These are phyloP conservation scores for Pseudogymnoascus verrucosus DNA, from an alignment of 2,329 filamentous ascomycete genomes.

Conservation along the genomic window DNA sequence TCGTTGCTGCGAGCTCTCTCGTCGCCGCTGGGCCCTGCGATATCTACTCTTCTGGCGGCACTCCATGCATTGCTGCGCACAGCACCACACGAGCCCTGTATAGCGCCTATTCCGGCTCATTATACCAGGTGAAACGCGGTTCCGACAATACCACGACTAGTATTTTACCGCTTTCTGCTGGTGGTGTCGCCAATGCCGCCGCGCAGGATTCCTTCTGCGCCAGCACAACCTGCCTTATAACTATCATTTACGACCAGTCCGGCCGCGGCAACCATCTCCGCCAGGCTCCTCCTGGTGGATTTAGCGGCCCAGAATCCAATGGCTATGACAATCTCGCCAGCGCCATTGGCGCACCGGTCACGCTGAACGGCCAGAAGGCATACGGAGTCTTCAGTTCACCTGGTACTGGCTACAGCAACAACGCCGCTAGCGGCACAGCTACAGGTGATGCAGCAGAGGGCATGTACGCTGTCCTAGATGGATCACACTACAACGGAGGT, in stretches of 20 bases:
- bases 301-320: constrained; percentile 45
- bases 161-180: constrained; percentile 40
- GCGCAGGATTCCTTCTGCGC: constrained; percentile 54
- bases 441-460: constrained; percentile 48
- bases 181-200: constrained; percentile 54
- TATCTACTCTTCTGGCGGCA: constrained; percentile 49
- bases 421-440: constrained; percentile 43
- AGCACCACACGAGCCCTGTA: constrained; percentile 58
- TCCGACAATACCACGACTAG: constrained; percentile 37
- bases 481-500: constrained; percentile 48
- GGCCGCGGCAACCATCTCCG: constrained; percentile 54
- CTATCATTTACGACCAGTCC: constrained; percentile 59
- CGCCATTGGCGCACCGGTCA: constrained; percentile 53
- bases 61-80: constrained; percentile 57
- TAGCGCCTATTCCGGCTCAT: constrained; percentile 40
- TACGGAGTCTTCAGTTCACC: constrained; percentile 57
- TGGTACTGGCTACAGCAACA: constrained; percentile 55
- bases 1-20: constrained; percentile 32
- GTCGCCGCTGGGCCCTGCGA: constrained; percentile 51
- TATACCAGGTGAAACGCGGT: constrained; percentile 53
- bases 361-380: constrained; percentile 50
- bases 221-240: constrained; percentile 54
- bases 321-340: constrained; percentile 53
- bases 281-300: constrained; percentile 51
- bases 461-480: constrained; percentile 53